Base-by-base conservation (phyloP, 768 basidiomycete species). In the Trametes cubensis region DNA sequence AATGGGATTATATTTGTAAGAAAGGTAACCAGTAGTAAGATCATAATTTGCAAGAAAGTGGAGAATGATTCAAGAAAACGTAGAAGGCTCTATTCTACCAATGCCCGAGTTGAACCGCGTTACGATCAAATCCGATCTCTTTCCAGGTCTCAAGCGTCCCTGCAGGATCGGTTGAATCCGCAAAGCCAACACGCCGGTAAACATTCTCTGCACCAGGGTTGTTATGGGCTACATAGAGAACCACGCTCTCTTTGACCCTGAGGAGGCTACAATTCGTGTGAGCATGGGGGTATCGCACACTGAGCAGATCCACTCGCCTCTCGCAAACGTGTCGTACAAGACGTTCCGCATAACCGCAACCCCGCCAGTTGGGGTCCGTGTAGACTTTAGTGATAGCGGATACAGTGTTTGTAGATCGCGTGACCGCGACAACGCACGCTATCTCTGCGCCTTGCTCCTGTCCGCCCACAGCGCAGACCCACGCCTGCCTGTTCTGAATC, bases 301-400 rank as follows among this genome's bases (percentile, higher is more conserved):
- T n/a, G n/a, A n/a, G n/a, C n/a, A 20, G 17, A 10, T 10, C 13
- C 15, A 79, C 83, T 66, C 69, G 88, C 82, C 82, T 71, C 63
- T 78, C 73, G 66, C 82, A 84, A 23, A 90, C 87, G 17, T 76
- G 74, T 6, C 84, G 79, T 1, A 87, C 81, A 18, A 92, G 81
- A 8, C 81, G 78, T 68, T 83, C 83, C 0, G 90, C 90, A 65
- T 81, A 87, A 4, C 85, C 82, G 0, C 70, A 74, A 0, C 80
- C 70, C 46, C 86, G 77, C 79, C 82, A 87, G 2, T 66, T 40
- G 0, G 82, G 76, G 49, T 79, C 75, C 0, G 90, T 92, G 69
- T 77, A 87, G 0, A 92, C 89, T 71, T 92, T 92, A 41, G 87
- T 87, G 47, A 92, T 84, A 0, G 86, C 82, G 2, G 85, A 83